Conservation (phyloP, 2,329 filamentous ascomycete genomes). For the Trichoderma sp. region DNA sequence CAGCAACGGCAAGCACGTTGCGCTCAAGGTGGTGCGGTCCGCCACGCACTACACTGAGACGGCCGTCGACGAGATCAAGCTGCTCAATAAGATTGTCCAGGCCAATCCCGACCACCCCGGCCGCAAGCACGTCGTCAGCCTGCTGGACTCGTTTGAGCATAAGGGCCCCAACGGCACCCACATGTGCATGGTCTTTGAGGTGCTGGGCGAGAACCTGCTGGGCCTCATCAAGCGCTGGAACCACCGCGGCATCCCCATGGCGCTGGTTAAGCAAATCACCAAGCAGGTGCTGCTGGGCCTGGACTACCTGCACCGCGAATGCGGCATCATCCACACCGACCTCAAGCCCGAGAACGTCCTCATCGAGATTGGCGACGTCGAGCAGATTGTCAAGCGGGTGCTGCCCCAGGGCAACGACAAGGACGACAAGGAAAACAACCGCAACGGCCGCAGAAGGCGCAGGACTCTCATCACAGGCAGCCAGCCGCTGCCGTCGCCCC, state of each 20-base stretch:
- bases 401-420: slow-evolving; percentile 75
- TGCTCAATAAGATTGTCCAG: slow-evolving; percentile 94
- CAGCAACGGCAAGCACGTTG: slow-evolving; percentile 86
- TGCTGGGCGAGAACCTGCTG: slow-evolving; percentile 90
- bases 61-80: slow-evolving; percentile 97
- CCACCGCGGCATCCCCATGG: slow-evolving; percentile 93
- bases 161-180: slow-evolving; percentile 95
- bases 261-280: slow-evolving; percentile 96
- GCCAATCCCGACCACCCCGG: slow-evolving; percentile 94
- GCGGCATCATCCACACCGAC: slow-evolving; percentile 98
- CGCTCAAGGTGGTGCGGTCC: slow-evolving; percentile 95
- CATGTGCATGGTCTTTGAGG: slow-evolving; percentile 99
- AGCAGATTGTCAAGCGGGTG: slow-evolving; percentile 95
- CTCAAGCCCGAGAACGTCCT: slow-evolving; percentile 97
- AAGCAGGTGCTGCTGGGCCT: slow-evolving; percentile 95
- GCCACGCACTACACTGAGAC: slow-evolving; percentile 99
- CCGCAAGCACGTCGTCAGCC: slow-evolving; percentile 90
- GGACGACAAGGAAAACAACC: slow-evolving; percentile 86
- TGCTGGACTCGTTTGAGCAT: slow-evolving; percentile 96
- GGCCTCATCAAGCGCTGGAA: slow-evolving; percentile 99
- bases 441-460: slow-evolving; percentile 85
- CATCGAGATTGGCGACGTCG: slow-evolving; percentile 98
- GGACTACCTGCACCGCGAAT: slow-evolving; percentile 96
- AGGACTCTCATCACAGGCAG: slow-evolving; percentile 95
- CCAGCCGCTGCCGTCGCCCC: slow-evolving; percentile 89